Base-by-base conservation (phyloP, 208 protist genomes). In the Willaertia magna region DNA sequence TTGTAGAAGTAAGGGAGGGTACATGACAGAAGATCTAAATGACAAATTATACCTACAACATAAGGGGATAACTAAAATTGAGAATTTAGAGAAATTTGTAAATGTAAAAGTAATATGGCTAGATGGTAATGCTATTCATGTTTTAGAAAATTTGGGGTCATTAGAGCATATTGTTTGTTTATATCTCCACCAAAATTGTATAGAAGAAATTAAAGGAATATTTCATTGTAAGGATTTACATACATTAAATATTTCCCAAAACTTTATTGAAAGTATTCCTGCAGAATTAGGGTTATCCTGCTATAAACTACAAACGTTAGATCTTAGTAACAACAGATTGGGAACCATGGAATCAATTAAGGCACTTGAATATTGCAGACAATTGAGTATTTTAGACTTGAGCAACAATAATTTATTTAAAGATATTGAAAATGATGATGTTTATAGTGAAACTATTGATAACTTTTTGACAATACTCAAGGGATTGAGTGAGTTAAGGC, bases 121-220 rank as follows among this genome's bases (percentile, higher is more conserved):
- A 2, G 87, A 93, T 74, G 86, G 87, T 1, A 93, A 93, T 76
- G 76, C 74, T 47, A 74, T 93, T 26, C 16, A 44, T 4, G 74
- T 59, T 75, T 86, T 90, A 55, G 79, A 90, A 43, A 85, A 42
- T 0, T 82, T 89, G 30, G 88, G 85, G 59, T 6, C 7, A 11
- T 55, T 84, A 16, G 75, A 51, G 18, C 26, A 92, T 20, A 26
- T 92, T 4, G 2, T 39, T 1, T 90, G 87, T 78, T 55, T 92
- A n/a, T 93, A 91, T 86, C 30, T 92, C 1, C 90, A 93, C 34
- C 42, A 93, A 48, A 93, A 93, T 46, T 43, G 30, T 34, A 90
- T 93, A 26, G 11, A 48, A 6, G 55, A 88, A 4, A 90, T 93
- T 34, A 79, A 90, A 26, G 74, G 84, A 39, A 42, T 93, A 4